Evolutionary conservation across 108 stramenopile species (phyloP).

Genomic region (Stephanodiscus minutulus): DNA sequence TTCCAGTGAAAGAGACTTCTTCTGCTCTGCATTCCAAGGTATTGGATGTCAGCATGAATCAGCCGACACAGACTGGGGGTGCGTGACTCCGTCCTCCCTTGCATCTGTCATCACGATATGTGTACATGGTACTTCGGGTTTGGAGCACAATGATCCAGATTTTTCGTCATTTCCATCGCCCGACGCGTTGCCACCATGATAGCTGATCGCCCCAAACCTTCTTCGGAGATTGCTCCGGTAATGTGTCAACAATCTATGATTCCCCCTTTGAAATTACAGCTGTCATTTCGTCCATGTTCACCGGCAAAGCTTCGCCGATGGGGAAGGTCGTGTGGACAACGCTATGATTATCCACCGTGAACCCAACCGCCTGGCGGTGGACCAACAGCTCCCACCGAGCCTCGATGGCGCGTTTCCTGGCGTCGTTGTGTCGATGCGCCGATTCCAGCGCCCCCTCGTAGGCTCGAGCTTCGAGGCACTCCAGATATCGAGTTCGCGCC

Average conservation of each 20-base stretch:
- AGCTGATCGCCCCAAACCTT: slow-evolving; percentile 66
- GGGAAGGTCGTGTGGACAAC: slow-evolving; percentile 73
- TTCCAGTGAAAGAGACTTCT: background rate
- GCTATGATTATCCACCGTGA: slow-evolving; percentile 77
- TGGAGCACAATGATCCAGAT: background rate
- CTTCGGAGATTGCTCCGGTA: slow-evolving; percentile 17
- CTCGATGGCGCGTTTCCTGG: slow-evolving; percentile 60
- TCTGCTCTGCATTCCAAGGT: background rate
- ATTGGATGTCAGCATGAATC: background rate
- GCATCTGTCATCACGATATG: background rate
- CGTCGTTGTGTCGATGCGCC: slow-evolving; percentile 62
- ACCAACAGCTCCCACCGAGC: slow-evolving; percentile 87
- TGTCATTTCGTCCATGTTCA: slow-evolving; percentile 15
- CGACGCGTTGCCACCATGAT: slow-evolving; percentile 79
- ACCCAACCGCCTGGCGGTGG: slow-evolving; percentile 85
- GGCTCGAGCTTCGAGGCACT: slow-evolving; percentile 13
- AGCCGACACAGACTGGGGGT: background rate
- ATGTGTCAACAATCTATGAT: background rate
- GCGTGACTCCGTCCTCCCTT: background rate
- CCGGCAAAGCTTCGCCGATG: slow-evolving; percentile 59
- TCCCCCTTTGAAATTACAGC: background rate
- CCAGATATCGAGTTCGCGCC: slow-evolving; percentile 43
- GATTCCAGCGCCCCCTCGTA: slow-evolving; percentile 39
- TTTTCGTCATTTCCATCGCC: slow-evolving; percentile 67
- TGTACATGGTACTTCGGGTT: background rate